These are phyloP conservation scores for Elongisporangium undulatum DNA, from an alignment of 352 stramenopile species.

Conservation along the genomic window DNA sequence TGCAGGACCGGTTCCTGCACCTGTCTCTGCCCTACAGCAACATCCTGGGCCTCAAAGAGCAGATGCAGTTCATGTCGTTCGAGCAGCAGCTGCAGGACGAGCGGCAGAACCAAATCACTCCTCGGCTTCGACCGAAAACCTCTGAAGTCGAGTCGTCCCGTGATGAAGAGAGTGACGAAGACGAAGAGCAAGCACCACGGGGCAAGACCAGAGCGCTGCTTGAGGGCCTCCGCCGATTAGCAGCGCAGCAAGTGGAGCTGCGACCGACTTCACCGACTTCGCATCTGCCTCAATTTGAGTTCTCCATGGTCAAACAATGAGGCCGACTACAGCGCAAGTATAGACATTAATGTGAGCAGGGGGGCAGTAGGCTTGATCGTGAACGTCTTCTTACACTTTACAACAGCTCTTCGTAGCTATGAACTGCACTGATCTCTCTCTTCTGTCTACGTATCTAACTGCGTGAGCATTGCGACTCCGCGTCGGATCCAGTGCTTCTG, in stretches of 20 bases:
- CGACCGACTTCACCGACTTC: neutral
- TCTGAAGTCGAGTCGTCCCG: neutral
- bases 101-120: slow-evolving; percentile 1
- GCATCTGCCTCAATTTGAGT: neutral
- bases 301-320: neutral
- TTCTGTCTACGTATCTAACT: slow-evolving; percentile 78
- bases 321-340: no score
- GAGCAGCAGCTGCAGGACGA: slow-evolving; percentile 19
- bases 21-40: slow-evolving; percentile 28
- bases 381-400: no score
- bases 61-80: slow-evolving; percentile 45
- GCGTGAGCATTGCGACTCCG: slow-evolving; percentile 91
- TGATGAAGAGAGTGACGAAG: slow-evolving; percentile 2
- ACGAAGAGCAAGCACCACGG: slow-evolving; percentile 13
- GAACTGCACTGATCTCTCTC: no score
- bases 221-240: slow-evolving; percentile 30
- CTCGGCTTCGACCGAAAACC: neutral
- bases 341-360: no score
- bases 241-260: neutral
- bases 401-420: no score
- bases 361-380: no score
- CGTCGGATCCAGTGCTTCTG: slow-evolving; percentile 95
- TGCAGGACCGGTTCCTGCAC: slow-evolving; percentile 50
- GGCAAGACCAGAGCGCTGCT: slow-evolving; percentile 32
- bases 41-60: slow-evolving; percentile 37